Evolutionary conservation across 257 asterid species (phyloP), one percentile per base, ranked within the genome.

Genomic region (Solanum boliviense): DNA sequence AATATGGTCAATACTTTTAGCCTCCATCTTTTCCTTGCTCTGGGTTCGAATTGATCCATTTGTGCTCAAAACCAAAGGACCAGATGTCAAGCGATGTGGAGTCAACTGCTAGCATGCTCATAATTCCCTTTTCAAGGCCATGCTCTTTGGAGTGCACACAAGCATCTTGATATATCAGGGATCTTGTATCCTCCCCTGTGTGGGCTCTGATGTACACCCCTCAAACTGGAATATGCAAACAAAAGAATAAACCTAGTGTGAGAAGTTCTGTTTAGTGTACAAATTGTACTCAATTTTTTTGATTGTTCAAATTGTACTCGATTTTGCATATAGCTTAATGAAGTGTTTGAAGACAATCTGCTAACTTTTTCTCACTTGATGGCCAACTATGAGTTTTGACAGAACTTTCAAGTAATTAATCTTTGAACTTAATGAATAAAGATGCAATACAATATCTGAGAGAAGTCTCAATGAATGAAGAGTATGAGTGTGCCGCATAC

Each of bases 1-100:
- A 44, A 95, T 96, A 46, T 96, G 99, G 98, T 95, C 98, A 13
- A 89, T 96, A 79, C 98, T 96, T 60, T 89, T 96, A 62, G 99
- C 99, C n/a, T 96, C 99, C 39, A 95, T 96, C 62, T 95, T 96
- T 91, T 94, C 98, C 21, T 91, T 96, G 95, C 93, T 95, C 44
- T 95, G 98, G 98, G 98, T 95, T 31, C 88, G 98, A 52, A 95
- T 95, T 10, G 98, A 95, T 13, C 99, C 99, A 1, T 96, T 95
- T 85, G 90, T 94, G 85, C 88, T 95, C 13, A 93, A 90, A 91
- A 94, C 98, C 32, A 95, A 91, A 90, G 99, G 98, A n/a, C 98
- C 98, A 38, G 94, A 93, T 62, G 92, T 93, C 74, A 93, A 93
- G 92, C 92, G 91, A 70, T 96, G 99, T 76, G 99, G 99, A 90